Percentiles rank a stretch among this genome's conserved stretches.
phyloP scores from a whole-genome alignment of 1,284 basidiomycete genomes.

The Puccinia horiana region DNA sequence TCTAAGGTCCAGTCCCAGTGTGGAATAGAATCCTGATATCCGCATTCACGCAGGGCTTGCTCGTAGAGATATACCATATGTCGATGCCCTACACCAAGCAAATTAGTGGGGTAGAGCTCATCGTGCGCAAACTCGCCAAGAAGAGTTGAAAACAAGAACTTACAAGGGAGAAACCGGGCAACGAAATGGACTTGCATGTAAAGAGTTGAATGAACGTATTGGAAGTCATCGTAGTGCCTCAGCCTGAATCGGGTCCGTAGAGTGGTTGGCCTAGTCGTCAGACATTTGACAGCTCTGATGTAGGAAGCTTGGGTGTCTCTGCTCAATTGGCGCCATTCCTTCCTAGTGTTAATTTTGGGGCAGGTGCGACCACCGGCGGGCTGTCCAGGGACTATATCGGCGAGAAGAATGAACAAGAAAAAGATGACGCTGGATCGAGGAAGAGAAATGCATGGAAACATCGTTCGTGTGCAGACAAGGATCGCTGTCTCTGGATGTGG shows the following conservation, averaged over 20 bases:
- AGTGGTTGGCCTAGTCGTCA: slow-evolving; percentile 28
- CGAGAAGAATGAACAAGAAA: background rate
- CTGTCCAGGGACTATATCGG: slow-evolving; percentile 15
- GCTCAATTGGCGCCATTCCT: slow-evolving; percentile 42
- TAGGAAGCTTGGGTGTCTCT: slow-evolving; percentile 32
- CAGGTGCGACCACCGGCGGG: slow-evolving; percentile 24
- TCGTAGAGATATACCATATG: slow-evolving; percentile 42
- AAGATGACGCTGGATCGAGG: background rate
- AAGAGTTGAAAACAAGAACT: background rate
- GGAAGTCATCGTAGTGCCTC: slow-evolving; percentile 41
- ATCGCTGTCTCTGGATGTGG: background rate
- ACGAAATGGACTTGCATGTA: slow-evolving; percentile 35
- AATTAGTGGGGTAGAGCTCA: background rate
- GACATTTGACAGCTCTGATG: slow-evolving; percentile 45
- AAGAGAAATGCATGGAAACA: slow-evolving; percentile 22
- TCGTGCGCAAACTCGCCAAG: background rate
- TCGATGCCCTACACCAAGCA: slow-evolving; percentile 44
- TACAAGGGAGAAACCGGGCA: slow-evolving; percentile 42
- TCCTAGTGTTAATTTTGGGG: slow-evolving; percentile 13
- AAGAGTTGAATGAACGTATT: slow-evolving; percentile 43
- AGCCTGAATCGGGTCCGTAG: slow-evolving; percentile 15
- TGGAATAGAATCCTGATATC: slow-evolving; percentile 22
- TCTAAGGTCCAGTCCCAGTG: slow-evolving; percentile 48
- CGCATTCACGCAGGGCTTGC: slow-evolving; percentile 25
- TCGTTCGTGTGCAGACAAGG: background rate